Base-by-base conservation (phyloP, 2,329 filamentous ascomycete genomes). In the Berkeleyomyces rouxiae region DNA sequence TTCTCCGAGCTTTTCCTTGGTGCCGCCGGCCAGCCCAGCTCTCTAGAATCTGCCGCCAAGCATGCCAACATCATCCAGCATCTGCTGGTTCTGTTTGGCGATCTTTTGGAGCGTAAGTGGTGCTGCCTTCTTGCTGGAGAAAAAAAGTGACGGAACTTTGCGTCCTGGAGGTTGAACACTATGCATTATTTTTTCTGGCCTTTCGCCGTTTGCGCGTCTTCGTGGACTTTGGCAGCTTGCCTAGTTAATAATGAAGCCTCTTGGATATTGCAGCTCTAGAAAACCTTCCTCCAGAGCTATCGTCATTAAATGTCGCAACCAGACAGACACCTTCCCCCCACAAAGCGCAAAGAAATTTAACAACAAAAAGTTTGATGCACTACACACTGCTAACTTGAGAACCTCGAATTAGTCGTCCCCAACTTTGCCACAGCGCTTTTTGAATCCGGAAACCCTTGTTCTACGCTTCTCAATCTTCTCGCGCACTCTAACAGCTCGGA, bases 1-100 rank as follows among this genome's bases (percentile, higher is more conserved):
- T 99, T 96, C 75, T 82, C 85, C 65, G 77, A 81, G 67, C 78
- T 99, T 67, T 86, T 99, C 68, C 80, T 93, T 36, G 92, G 93
- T 64, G 82, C 81, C 65, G 79, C 82, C 68, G 90, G 86, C 74
- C 78, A 77, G 69, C 74, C 79, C 64, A 82, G 82, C 69, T 88
- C 96, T 65, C 79, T 97, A 68, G 88, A 96, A 76, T 85, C 85
- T 65, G 90, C 91, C 53, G 83, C 85, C 68, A 91, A 90, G 78
- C 85, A 91, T 69, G 82, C 85, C 71, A 91, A 96, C 76, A 90
- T 99, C 68, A 82, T 96, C 67, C 92, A 96, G 76, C 96, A 97
- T 74, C 87, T 96, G 71, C 79, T 99, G 65, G 92, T 97, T 58
- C 77, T 99, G 70, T 81, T 93, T 65, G 85, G 84, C 66, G 93